Conservation (phyloP, 306 rosid species). For the Quercus ilex region DNA sequence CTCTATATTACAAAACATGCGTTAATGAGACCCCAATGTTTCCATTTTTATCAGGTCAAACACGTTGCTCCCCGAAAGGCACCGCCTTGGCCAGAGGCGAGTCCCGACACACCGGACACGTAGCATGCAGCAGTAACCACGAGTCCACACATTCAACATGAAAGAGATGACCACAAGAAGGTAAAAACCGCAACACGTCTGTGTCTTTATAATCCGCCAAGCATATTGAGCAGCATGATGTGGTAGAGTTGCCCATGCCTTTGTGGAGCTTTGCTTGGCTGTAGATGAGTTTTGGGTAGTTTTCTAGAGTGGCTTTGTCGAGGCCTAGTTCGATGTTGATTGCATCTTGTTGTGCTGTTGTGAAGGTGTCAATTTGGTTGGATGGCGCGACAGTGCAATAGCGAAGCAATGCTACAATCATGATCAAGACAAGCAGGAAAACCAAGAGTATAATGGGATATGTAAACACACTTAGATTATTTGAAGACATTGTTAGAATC, state of each 20-base stretch:
- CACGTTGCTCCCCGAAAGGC: background rate
- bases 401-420: too few relatives aligned
- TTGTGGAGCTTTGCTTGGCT: background rate
- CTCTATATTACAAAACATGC: too few relatives aligned
- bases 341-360: background rate
- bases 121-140: background rate
- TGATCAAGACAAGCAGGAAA: too few relatives aligned
- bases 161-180: background rate
- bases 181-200: background rate
- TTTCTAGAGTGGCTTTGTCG: background rate
- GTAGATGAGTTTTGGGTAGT: constrained; percentile 7
- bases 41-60: too few relatives aligned
- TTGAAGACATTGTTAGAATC: too few relatives aligned
- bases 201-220: constrained; percentile 9
- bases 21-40: too few relatives aligned
- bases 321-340: background rate
- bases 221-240: constrained; percentile 9
- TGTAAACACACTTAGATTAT: too few relatives aligned
- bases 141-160: background rate
- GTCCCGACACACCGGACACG: background rate
- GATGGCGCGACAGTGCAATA: too few relatives aligned
- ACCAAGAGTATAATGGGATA: too few relatives aligned
- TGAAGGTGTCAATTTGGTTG: too few relatives aligned
- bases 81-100: background rate
- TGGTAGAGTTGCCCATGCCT: background rate